A percentile compares a stretch with the other conserved stretches of the same genome.
Evolutionary conservation across 1,139 yeast genomes (phyloP).

Genomic region (Pichia inconspicua): DNA sequence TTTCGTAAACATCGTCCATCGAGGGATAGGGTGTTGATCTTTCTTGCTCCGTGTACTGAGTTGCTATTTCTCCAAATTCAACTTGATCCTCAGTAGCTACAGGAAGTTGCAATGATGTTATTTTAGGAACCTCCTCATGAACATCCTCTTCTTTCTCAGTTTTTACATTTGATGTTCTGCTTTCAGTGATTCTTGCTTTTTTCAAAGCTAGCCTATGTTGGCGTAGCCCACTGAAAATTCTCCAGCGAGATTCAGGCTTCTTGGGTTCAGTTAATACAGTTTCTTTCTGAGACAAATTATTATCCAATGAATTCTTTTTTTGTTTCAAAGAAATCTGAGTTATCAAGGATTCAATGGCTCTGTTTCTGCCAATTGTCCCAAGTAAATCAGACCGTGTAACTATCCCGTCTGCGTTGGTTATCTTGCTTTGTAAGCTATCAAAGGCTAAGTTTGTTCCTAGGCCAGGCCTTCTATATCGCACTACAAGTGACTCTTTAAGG

Average conservation of each 20-base stretch:
- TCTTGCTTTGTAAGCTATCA: too few relatives aligned
- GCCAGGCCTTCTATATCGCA: too few relatives aligned
- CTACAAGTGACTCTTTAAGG: too few relatives aligned
- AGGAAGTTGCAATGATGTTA: not conserved
- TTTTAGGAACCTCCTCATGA: not conserved
- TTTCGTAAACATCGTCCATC: conserved; percentile 12
- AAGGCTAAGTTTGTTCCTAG: too few relatives aligned
- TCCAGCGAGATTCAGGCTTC: not conserved
- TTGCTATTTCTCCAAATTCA: not conserved
- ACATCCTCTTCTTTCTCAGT: too few relatives aligned
- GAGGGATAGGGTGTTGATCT: not conserved
- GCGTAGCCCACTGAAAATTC: not conserved
- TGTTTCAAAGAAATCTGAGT: not conserved
- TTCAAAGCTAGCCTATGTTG: not conserved
- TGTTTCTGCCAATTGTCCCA: not conserved
- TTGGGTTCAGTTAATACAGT: not conserved
- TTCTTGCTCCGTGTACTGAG: not conserved
- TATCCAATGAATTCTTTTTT: too few relatives aligned
- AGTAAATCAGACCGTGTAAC: too few relatives aligned
- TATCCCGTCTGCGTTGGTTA: too few relatives aligned
- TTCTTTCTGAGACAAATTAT: not conserved
- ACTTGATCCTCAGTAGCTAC: not conserved
- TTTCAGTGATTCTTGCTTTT: too few relatives aligned
- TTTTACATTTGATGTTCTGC: not conserved
- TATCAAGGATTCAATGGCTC: not conserved